Conservation (phyloP, 1,139 yeast genomes). For the Lodderomyces oxycetoniae region DNA sequence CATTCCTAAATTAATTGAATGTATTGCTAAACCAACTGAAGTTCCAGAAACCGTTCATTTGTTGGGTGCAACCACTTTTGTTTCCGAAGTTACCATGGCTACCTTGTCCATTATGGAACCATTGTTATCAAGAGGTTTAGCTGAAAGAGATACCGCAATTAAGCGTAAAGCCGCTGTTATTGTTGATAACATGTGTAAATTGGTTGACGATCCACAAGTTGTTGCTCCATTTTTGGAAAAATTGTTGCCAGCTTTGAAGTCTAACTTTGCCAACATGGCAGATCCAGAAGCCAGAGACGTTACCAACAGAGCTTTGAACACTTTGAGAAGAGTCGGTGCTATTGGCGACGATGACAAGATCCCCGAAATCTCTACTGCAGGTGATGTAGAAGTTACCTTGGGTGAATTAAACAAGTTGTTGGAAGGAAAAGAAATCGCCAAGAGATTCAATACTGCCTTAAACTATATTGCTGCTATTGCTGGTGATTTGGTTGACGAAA, state of each 20-base stretch:
- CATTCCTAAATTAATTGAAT: slow-evolving; percentile 94
- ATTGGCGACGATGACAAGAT: slow-evolving; percentile 82
- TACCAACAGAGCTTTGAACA: slow-evolving; percentile 93
- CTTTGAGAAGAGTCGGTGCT: slow-evolving; percentile 98
- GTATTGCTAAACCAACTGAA: slow-evolving; percentile 94
- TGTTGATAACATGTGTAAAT: slow-evolving; percentile 99
- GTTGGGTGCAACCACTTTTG: slow-evolving; percentile 99
- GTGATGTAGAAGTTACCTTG: slow-evolving; percentile 87
- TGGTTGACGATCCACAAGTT: slow-evolving; percentile 99
- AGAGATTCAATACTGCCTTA: slow-evolving; percentile 74
- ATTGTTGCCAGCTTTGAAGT: slow-evolving; percentile 92
- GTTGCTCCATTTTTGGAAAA: slow-evolving; percentile 98
- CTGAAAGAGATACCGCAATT: slow-evolving; percentile 98
- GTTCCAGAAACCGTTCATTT: slow-evolving; percentile 98
- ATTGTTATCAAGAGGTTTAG: slow-evolving; percentile 97
- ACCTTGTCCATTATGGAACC: slow-evolving; percentile 99
- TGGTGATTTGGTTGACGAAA: slow-evolving; percentile 98
- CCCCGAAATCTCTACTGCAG: slow-evolving; percentile 98
- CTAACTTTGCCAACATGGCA: slow-evolving; percentile 93
- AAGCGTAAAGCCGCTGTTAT: slow-evolving; percentile 99
- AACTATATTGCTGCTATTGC: slow-evolving; percentile 92
- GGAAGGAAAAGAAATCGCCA: slow-evolving; percentile 62
- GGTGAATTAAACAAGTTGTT: slow-evolving; percentile 73
- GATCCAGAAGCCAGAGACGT: slow-evolving; percentile 99
- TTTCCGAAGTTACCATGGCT: slow-evolving; percentile 98